Evolutionary conservation across 2,329 filamentous ascomycete species (phyloP).

Genomic region (Pestalotiopsis sp.): DNA sequence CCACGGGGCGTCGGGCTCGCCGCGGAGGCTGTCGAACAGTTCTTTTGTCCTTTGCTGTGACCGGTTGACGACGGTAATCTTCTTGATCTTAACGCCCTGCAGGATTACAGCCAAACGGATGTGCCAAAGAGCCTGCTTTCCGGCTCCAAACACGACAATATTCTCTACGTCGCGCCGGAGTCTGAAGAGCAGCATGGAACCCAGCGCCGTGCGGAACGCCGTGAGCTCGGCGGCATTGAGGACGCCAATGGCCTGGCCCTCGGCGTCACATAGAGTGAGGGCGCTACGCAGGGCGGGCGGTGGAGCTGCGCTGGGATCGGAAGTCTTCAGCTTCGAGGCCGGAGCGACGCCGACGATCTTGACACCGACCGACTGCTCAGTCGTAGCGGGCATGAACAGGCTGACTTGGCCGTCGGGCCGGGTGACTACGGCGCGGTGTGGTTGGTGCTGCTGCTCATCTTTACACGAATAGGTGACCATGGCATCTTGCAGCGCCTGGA

Average conservation of each 20-base stretch:
- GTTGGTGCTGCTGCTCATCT: background rate
- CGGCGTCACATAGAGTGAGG: background rate
- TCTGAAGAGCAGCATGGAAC: background rate
- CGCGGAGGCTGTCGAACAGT: background rate
- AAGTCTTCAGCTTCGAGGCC: background rate
- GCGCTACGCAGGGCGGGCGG: background rate
- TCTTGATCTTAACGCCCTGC: background rate
- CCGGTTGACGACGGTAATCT: background rate
- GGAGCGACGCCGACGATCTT: conserved; percentile 3
- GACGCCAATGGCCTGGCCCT: background rate
- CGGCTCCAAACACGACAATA: conserved; percentile 1
- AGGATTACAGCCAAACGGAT: background rate
- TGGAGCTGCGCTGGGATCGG: background rate
- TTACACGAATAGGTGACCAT: background rate
- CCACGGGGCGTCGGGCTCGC: background rate
- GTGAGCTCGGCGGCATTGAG: conserved; percentile 4
- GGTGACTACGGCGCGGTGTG: background rate
- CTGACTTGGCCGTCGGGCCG: background rate
- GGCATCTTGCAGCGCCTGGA: background rate
- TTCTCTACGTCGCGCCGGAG: background rate
- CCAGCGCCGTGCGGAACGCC: background rate
- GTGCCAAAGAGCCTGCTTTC: background rate
- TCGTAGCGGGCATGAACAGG: background rate
- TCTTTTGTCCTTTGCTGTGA: background rate
- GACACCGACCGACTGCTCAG: background rate